phyloP scores from a whole-genome alignment of 2,329 filamentous ascomycete species.

The Scytalidium lignicola region DNA sequence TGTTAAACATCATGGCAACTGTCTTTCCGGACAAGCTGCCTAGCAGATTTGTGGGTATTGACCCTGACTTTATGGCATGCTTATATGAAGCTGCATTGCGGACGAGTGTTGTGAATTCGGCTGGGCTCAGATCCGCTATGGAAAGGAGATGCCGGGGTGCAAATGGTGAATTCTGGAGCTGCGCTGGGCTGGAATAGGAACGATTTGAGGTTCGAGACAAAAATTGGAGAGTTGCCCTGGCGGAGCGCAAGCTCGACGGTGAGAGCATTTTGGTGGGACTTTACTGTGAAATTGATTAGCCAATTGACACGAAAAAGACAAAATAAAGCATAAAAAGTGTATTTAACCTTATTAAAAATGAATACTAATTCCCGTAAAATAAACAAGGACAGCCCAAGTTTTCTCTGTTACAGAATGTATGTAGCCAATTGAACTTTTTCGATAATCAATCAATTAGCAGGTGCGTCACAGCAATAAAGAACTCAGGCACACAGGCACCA shows the following conservation, averaged over 20 bases:
- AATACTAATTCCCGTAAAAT: too few relatives aligned
- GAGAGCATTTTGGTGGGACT: slow-evolving; percentile 10
- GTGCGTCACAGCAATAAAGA: background rate
- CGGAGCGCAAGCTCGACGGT: slow-evolving; percentile 16
- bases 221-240: slow-evolving; percentile 17
- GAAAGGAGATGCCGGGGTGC: slow-evolving; percentile 84
- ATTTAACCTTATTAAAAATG: too few relatives aligned
- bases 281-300: slow-evolving; percentile 3
- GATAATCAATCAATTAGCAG: background rate
- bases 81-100: slow-evolving; percentile 78
- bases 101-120: slow-evolving; percentile 77
- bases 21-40: slow-evolving; percentile 68
- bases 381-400: background rate
- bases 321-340: too few relatives aligned
- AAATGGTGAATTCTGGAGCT: slow-evolving; percentile 37
- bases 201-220: slow-evolving; percentile 15
- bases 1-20: slow-evolving; percentile 94
- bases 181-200: slow-evolving; percentile 17
- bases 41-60: slow-evolving; percentile 53
- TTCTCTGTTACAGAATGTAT: background rate
- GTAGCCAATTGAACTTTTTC: background rate
- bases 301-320: background rate
- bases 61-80: slow-evolving; percentile 65
- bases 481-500: background rate
- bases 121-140: slow-evolving; percentile 76